Evolutionary conservation across 305 asterid genomes (phyloP).

Genomic region (Nicotiana rustica): DNA sequence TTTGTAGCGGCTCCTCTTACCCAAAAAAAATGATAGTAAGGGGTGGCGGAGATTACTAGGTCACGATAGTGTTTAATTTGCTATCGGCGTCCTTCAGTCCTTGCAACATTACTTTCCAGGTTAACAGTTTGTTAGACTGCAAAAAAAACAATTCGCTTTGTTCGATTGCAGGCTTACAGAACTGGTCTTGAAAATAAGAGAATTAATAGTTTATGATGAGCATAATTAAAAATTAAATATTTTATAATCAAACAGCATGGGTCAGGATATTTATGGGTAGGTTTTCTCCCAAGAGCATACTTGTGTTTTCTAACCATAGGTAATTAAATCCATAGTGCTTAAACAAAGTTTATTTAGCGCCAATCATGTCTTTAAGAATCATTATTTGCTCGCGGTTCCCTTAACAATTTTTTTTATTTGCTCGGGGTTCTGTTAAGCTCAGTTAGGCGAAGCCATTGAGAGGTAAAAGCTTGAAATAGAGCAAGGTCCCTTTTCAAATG

Average conservation of each 20-base stretch:
- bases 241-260: neutral
- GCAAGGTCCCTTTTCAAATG: neutral
- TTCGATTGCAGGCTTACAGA: neutral
- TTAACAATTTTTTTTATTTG: neutral
- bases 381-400: neutral
- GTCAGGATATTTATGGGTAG: conserved; percentile 14
- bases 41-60: neutral
- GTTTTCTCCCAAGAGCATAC: neutral
- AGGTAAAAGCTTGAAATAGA: neutral
- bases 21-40: neutral
- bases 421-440: neutral
- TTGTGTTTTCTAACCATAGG: neutral
- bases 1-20: too few relatives aligned
- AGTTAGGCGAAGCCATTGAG: neutral
- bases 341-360: conserved; percentile 1
- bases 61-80: neutral
- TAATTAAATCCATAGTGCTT: neutral
- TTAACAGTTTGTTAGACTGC: neutral
- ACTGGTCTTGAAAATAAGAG: neutral
- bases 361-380: neutral
- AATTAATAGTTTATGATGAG: neutral
- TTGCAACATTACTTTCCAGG: conserved; percentile 12
- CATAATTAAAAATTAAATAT: neutral
- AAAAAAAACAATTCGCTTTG: conserved; percentile 15
- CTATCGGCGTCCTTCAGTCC: neutral